Base-by-base conservation (phyloP, 768 basidiomycete species). In the Phylloporus rhodoxanthus region DNA sequence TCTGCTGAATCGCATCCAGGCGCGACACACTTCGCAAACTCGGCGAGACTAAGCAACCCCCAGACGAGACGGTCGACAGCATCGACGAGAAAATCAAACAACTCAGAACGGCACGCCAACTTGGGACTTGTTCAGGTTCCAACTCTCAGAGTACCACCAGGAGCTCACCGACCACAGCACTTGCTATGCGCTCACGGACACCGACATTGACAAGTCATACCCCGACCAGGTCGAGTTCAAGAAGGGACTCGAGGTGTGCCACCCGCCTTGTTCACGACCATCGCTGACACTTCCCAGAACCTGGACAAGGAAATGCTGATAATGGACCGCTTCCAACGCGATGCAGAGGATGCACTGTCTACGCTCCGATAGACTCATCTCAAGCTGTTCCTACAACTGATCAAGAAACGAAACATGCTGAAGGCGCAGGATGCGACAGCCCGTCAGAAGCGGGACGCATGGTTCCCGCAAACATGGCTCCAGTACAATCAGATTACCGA, bases 281-380 rank as follows among this genome's bases (percentile, higher is more conserved):
- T n/a, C n/a, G 6, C 11, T 54, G 39, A 55, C 19, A 2, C 8
- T 14, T 15, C 7, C 25, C 48, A 67, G 66, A 52, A 42, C 4
- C 52, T 67, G 19, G 57, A 67, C 4, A 36, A 19, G 2, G 47
- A 45, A 9, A 56, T 56, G 7, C 38, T 53, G 7, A 42, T 45
- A 52, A 59, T 57, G 56, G 54, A 54, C 29, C 52, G 52, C 14
- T 52, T 65, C 42, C 56, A 56, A 33, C 49, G 51, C 5, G 66
- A 64, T 39, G 37, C 56, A 45, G 64, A 68, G 21, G 66, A 68
- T n/a, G 59, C 53, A 8, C 23, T 69, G n/a, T 57, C 57, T 8
- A 61, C 47, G 34, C 36, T 66, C 30, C 66, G 67, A 25, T 68
- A 72, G 39, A 64, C 58, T 5, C 47, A 74, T 48, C 53, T 70